A percentile compares a stretch with the other conserved stretches of the same genome.
phyloP scores from a whole-genome alignment of 176 grass and related monocot genomes.

The Oropetium thomaeum region DNA sequence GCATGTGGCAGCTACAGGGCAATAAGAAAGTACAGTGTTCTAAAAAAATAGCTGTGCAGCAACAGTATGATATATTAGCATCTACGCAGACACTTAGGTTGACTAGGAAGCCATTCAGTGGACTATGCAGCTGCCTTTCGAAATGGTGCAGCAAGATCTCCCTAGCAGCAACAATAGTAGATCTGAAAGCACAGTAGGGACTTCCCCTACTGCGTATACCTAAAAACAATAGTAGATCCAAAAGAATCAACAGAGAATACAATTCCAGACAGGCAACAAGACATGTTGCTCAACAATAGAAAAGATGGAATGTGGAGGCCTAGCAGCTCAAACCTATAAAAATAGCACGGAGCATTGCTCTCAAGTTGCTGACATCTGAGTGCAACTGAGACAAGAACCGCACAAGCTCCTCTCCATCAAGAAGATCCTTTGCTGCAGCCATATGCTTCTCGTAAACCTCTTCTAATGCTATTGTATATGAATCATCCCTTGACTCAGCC shows the following conservation, averaged over 20 bases:
- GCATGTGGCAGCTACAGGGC: background rate
- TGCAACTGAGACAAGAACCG: constrained; percentile 83
- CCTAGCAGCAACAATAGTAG: constrained; percentile 10
- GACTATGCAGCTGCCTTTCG: background rate
- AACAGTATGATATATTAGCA: background rate
- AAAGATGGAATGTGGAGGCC: constrained; percentile 9
- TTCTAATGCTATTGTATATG: constrained; percentile 60
- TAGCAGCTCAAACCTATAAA: constrained; percentile 68
- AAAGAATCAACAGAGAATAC: constrained; percentile 9
- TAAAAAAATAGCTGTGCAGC: background rate
- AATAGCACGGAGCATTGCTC: constrained; percentile 93
- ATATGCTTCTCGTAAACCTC: constrained; percentile 90
- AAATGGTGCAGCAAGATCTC: background rate
- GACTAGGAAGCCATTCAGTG: too few species aligned
- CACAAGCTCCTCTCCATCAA: constrained; percentile 87
- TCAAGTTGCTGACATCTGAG: constrained; percentile 75
- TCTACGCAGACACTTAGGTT: background rate
- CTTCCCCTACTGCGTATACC: too few species aligned
- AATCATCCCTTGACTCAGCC: constrained; percentile 88
- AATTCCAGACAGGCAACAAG: background rate
- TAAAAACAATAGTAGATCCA: constrained; percentile 14
- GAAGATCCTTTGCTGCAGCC: constrained; percentile 74
- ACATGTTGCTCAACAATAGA: constrained; percentile 13
- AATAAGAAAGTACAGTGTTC: background rate
- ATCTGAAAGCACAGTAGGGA: too few species aligned